phyloP scores from a whole-genome alignment of 371 early-diverging fungal genomes.

The Rhizomucor miehei region DNA sequence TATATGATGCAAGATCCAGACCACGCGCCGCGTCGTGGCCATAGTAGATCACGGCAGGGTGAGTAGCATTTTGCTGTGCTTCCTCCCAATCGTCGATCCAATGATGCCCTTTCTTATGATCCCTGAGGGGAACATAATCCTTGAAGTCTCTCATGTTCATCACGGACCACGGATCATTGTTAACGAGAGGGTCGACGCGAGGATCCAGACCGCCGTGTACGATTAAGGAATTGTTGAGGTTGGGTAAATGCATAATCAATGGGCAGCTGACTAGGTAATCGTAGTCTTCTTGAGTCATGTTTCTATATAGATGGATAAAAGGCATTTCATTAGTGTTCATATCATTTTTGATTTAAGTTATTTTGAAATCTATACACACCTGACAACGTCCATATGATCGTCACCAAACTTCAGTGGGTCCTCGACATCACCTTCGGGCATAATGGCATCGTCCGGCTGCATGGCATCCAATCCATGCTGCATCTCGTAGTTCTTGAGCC shows the following conservation, averaged over 20 bases:
- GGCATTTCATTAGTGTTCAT: neutral
- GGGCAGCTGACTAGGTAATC: constrained; percentile 60
- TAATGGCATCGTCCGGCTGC: constrained; percentile 17
- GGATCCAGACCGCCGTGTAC: constrained; percentile 74
- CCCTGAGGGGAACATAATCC: constrained; percentile 32
- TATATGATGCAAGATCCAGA: constrained; percentile 47
- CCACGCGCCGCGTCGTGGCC: constrained; percentile 70
- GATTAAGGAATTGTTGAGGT: constrained; percentile 51
- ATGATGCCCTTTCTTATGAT: constrained; percentile 38
- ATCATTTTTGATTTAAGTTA: neutral
- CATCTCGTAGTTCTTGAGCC: constrained; percentile 53
- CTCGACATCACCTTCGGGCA: constrained; percentile 37
- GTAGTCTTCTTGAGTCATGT: constrained; percentile 52
- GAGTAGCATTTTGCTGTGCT: constrained; percentile 18
- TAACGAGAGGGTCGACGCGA: constrained; percentile 22
- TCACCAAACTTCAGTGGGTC: constrained; percentile 38
- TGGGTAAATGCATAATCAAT: constrained; percentile 54
- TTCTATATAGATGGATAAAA: constrained; percentile 14
- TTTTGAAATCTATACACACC: constrained; percentile 27
- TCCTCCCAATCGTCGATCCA: constrained; percentile 50
- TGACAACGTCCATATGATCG: constrained; percentile 40
- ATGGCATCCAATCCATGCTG: constrained; percentile 24
- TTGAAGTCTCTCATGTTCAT: constrained; percentile 62
- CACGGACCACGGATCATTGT: constrained; percentile 54
- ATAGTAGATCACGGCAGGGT: constrained; percentile 46